These are phyloP conservation scores for Suillus placidus DNA, from an alignment of 768 basidiomycete species.

Conservation along the genomic window DNA sequence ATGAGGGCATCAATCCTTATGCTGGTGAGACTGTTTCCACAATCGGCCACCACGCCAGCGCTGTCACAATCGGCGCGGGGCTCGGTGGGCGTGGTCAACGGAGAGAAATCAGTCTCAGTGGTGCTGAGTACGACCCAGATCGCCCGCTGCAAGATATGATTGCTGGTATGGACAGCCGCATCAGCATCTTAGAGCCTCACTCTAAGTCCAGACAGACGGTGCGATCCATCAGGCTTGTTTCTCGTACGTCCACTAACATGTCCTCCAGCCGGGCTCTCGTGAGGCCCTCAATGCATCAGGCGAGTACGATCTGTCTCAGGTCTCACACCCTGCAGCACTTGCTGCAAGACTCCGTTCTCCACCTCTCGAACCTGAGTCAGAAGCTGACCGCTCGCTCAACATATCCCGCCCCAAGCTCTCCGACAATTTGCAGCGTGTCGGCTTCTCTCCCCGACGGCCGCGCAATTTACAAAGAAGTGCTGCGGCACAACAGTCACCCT, in stretches of 20 bases:
- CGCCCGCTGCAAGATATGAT: constrained; percentile 76
- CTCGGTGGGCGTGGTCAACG: constrained; percentile 55
- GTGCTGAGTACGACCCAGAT: constrained; percentile 86
- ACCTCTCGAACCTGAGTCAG: constrained; percentile 49
- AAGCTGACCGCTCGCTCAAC: constrained; percentile 45
- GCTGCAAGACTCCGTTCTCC: constrained; percentile 49
- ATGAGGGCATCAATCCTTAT: constrained; percentile 69
- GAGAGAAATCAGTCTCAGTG: constrained; percentile 65
- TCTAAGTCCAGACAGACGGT: constrained; percentile 51
- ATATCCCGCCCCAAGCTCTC: constrained; percentile 63
- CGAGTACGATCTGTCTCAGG: constrained; percentile 61
- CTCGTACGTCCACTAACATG: constrained; percentile 9
- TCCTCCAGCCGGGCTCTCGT: constrained; percentile 40
- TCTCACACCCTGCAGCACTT: constrained; percentile 49
- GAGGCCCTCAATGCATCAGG: constrained; percentile 65
- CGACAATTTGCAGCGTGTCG: constrained; percentile 69
- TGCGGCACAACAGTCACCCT: constrained; percentile 21
- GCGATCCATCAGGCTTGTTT: constrained; percentile 23
- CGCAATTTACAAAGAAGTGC: constrained; percentile 45
- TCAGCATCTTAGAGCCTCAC: constrained; percentile 60
- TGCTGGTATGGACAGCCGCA: constrained; percentile 55
- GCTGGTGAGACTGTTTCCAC: constrained; percentile 77
- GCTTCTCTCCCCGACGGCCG: constrained; percentile 76
- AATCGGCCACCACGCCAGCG: constrained; percentile 87
- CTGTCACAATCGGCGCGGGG: constrained; percentile 83